These are phyloP conservation scores for Glebionis coronaria DNA, from an alignment of 129 eudicot genomes.

Conservation along the genomic window DNA sequence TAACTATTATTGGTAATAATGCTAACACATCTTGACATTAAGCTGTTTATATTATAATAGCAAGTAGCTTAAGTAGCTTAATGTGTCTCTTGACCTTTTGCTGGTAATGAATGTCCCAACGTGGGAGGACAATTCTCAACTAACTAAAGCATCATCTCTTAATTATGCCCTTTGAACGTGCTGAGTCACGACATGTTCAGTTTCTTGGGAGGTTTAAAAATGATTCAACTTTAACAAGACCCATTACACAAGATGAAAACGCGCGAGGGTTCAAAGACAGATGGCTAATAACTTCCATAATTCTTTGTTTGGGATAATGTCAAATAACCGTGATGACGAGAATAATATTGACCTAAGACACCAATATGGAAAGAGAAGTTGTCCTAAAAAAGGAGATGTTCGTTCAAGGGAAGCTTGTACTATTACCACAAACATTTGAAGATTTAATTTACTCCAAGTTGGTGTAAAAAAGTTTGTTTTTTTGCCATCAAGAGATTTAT, in stretches of 20 bases:
- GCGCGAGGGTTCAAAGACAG: conserved; percentile 47
- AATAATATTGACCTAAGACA: conserved; percentile 25
- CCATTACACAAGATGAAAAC: conserved; percentile 23
- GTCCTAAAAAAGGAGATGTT: conserved; percentile 61
- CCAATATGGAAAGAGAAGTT: conserved; percentile 20
- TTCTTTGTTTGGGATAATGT: conserved; percentile 87
- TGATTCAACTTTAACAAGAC: conserved; percentile 56
- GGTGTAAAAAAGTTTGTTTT: no score
- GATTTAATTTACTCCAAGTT: no score
- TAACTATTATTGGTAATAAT: no score
- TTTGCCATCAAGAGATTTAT: no score
- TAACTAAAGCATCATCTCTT: conserved; percentile 30
- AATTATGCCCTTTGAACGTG: conserved; percentile 36
- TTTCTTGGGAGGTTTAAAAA: conserved; percentile 57
- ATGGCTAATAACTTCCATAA: conserved; percentile 47
- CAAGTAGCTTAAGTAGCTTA: no score
- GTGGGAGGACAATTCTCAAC: conserved; percentile 26
- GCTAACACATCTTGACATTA: no score
- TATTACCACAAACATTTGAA: no score
- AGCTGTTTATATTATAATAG: no score
- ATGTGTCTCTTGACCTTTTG: no score
- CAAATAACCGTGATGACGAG: conserved; percentile 45
- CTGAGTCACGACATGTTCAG: conserved; percentile 48
- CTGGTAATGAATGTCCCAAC: no score
- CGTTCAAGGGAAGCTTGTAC: conserved; percentile 59